phyloP scores from a whole-genome alignment of 495 filamentous ascomycete species.

The Penicillium daleae region DNA sequence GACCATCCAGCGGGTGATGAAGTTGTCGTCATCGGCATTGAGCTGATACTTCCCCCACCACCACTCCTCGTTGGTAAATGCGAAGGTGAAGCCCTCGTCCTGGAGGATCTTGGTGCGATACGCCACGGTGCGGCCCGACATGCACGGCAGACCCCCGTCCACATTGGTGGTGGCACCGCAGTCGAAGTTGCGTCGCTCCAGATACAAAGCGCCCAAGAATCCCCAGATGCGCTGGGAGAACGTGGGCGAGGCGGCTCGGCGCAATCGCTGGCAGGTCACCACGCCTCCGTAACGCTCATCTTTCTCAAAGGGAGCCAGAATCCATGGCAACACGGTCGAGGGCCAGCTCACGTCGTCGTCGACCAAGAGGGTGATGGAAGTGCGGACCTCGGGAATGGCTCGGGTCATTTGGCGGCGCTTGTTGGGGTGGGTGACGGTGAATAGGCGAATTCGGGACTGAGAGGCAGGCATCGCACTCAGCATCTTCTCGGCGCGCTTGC shows the following conservation, averaged over 20 bases:
- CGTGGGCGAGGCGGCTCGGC: constrained; percentile 61
- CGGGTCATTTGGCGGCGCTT: constrained; percentile 84
- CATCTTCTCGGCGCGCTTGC: constrained; percentile 56
- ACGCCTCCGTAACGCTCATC: constrained; percentile 76
- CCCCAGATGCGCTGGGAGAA: constrained; percentile 65
- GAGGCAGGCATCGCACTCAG: constrained; percentile 54
- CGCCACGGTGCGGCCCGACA: constrained; percentile 84
- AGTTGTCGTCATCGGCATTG: constrained; percentile 86
- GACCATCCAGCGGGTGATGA: constrained; percentile 79
- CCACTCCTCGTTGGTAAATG: constrained; percentile 74
- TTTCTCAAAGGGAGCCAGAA: constrained; percentile 79
- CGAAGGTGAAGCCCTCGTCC: constrained; percentile 70
- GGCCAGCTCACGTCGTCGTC: constrained; percentile 92
- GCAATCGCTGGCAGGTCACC: constrained; percentile 79
- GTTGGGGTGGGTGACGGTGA: constrained; percentile 66
- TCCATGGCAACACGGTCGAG: constrained; percentile 73
- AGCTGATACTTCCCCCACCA: constrained; percentile 68
- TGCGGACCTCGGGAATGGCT: constrained; percentile 75
- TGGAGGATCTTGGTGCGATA: constrained; percentile 83
- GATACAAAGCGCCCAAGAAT: constrained; percentile 80
- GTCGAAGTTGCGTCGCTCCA: constrained; percentile 86
- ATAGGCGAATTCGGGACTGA: constrained; percentile 54
- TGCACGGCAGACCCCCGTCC: constrained; percentile 84
- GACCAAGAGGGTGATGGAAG: constrained; percentile 76
- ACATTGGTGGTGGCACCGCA: constrained; percentile 84